These are phyloP conservation scores for Ophiocordyceps sinensis DNA, from an alignment of 2,329 filamentous ascomycete species.

Conservation along the genomic window DNA sequence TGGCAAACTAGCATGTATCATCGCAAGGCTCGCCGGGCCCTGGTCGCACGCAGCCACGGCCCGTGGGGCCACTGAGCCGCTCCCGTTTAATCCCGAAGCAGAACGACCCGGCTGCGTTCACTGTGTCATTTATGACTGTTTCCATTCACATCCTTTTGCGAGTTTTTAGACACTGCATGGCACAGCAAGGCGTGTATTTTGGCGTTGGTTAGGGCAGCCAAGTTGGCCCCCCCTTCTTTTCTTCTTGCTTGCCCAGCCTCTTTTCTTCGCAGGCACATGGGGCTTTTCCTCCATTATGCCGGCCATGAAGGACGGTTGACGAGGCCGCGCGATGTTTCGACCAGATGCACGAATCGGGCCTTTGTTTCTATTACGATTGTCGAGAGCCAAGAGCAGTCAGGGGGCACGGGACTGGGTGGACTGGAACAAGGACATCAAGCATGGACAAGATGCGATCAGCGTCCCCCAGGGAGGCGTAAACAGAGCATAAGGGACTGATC, in stretches of 20 bases:
- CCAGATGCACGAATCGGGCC: too few species aligned
- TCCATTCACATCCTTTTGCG: slow-evolving; percentile 1
- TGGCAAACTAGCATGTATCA: neutral
- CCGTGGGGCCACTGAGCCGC: neutral
- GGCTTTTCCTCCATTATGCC: neutral
- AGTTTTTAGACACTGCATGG: slow-evolving; percentile 10
- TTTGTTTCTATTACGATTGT: too few species aligned
- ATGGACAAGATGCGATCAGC: too few species aligned
- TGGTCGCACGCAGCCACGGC: too few species aligned
- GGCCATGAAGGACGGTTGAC: too few species aligned
- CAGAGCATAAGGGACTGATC: neutral
- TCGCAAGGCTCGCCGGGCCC: neutral
- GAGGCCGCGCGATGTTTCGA: too few species aligned
- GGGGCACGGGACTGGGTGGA: too few species aligned
- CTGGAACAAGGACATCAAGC: too few species aligned
- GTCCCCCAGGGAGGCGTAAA: neutral
- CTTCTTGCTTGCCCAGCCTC: neutral
- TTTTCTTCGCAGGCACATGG: neutral
- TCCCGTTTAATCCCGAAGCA: neutral
- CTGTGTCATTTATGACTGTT: slow-evolving; percentile 6
- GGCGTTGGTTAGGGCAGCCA: slow-evolving; percentile 14
- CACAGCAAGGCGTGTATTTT: slow-evolving; percentile 15
- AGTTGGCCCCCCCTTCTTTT: neutral
- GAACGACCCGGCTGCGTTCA: slow-evolving; percentile 1
- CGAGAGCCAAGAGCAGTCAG: too few species aligned